Evolutionary conservation across 192 early-diverging fungal species (phyloP), one percentile per base, ranked within the genome.

Genomic region (Chytriomyces confervae): DNA sequence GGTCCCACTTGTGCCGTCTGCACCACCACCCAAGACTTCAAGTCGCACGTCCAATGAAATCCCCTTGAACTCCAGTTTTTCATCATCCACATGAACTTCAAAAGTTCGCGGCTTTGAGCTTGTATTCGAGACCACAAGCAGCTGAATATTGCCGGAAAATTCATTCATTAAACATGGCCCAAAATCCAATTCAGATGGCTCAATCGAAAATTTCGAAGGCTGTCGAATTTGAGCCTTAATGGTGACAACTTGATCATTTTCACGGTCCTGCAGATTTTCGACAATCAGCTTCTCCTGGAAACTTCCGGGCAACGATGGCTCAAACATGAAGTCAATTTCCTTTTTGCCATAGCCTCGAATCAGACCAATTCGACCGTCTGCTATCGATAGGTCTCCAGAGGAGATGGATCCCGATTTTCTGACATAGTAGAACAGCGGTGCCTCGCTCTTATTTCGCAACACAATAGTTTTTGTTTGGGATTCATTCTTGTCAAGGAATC

Each of bases 371-470:
- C 91, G 89, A 45, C 92, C 92, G 47, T 89, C 88, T 20, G 90
- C 89, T 16, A 97, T 84, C n/a, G 90, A 84, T 24, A 99, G 88
- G 76, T 97, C 95, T 36, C 95, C 94, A 6, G 95, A 96, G 5
- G 96, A 91, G 65, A 98, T 96, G 0, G 93, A 96, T 5, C 97
- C 97, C 0, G 96, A 95, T 82, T 98, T 99, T 29, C 91, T 89
- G 77, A 99, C 94, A 23, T 91, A 88, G 77, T 98, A 99, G 45
- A 99, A 85, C 69, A 97, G 81, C 0, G 96, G 92, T 23, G 92
- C 91, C 80, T 97, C 96, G 24, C 93, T 92, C 20, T 93, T 92
- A 81, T 99, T 97, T 66, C 95, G 91, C 49, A 98, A 89, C 9
- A 95, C 84, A 27, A 99, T 94, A 18, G 91, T 89, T 80, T 97